Evolutionary conservation across 2,329 filamentous ascomycete species (phyloP), one percentile per base, ranked within the genome.

Genomic region (Rhynchosporium agropyri): DNA sequence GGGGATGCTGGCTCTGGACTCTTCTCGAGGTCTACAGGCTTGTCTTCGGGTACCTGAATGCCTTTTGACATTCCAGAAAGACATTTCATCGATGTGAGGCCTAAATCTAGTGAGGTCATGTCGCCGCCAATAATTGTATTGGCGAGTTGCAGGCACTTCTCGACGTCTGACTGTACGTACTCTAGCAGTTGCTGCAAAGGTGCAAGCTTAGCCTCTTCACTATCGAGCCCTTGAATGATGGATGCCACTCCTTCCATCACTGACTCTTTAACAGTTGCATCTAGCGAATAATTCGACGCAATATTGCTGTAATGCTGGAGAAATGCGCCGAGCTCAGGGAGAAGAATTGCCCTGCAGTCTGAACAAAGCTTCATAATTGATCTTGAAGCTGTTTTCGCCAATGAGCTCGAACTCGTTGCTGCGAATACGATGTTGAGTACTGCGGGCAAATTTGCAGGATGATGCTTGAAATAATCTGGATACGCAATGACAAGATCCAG

Each of bases 331-430:
- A 89, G 81, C 70, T 94, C 87, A 0, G 82, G 77, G 4, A 87
- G 85, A n/a, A 96, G 78, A 58, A 87, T 83, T 31, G 79, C 80
- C 43, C 91, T 84, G 67, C 91, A 95, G 36, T 90, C 89, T 0
- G 87, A 91, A 72, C 90, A 94, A 1, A 95, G 82, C 5, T 84
- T 84, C 38, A 84, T 80, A 42, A 96, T 93, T 0, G 90, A 89
- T 71, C 86, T 89, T 1, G 91, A 90, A 3, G 91, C 89, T 55
- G 84, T 81, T n/a, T 82, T 79, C 8, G 87, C 86, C 50, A 93
- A 79, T 3, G 81, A 77, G 1, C 82, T 77, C 38, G 89, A 85
- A 20, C 83, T 81, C 3, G 94, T 79, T 6, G 89, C 86, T 38
- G 81, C 83, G 72, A 96, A 93, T 0, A 95, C 81, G 50, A 94